Conservation (phyloP, 106 monocot species). For the Dendrobium huoshanense region DNA sequence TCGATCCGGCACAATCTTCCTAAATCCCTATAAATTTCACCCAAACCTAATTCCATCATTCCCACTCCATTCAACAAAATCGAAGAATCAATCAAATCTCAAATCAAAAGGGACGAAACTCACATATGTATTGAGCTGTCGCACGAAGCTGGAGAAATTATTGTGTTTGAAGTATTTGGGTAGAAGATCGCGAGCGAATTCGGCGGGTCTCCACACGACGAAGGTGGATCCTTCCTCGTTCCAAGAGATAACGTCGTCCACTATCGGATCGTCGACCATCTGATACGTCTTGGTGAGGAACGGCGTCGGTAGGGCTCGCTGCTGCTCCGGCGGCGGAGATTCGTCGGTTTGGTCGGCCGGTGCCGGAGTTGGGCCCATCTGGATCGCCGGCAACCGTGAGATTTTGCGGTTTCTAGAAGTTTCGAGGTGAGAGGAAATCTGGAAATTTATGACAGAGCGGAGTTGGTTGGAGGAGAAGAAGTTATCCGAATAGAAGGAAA, state of each 20-base stretch:
- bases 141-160: constrained; percentile 94
- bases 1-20: constrained; percentile 77
- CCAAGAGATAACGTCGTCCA: constrained; percentile 90
- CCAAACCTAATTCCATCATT: neutral
- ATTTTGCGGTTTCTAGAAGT: constrained; percentile 15
- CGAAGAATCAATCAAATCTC: constrained; percentile 1
- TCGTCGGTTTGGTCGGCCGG: constrained; percentile 4
- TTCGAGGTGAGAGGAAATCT: constrained; percentile 10
- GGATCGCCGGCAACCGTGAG: neutral
- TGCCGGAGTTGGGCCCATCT: neutral
- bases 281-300: constrained; percentile 92
- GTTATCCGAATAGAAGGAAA: constrained; percentile 1
- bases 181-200: constrained; percentile 82
- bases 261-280: constrained; percentile 71
- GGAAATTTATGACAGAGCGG: neutral
- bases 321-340: constrained; percentile 11
- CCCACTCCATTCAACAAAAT: neutral
- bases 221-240: constrained; percentile 88
- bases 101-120: constrained; percentile 6
- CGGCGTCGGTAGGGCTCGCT: constrained; percentile 70
- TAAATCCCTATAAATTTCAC: constrained; percentile 49
- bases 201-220: constrained; percentile 90
- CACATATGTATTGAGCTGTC: constrained; percentile 92
- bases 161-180: constrained; percentile 97
- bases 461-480: neutral